phyloP scores from a whole-genome alignment of 768 basidiomycete genomes.

The Clavulina sp. region DNA sequence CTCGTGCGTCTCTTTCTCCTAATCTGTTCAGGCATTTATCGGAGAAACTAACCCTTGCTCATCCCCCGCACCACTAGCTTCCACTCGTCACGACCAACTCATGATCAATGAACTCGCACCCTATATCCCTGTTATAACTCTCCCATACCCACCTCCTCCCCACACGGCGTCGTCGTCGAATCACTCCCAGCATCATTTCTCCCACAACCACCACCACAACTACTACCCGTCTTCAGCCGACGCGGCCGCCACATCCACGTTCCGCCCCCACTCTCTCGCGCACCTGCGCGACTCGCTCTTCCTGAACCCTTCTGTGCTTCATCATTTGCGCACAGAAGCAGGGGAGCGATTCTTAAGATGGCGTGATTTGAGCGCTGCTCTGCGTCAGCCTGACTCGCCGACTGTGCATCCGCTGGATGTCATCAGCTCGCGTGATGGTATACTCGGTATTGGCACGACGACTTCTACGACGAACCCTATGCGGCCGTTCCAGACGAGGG shows the following conservation, averaged over 20 bases:
- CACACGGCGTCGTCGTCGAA: not conserved
- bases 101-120: not conserved
- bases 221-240: not conserved
- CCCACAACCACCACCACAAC: not conserved
- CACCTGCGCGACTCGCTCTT: not conserved
- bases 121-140: not conserved
- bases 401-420: no score
- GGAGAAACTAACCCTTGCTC: not conserved
- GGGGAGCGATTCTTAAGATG: not conserved
- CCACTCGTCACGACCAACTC: not conserved
- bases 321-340: not conserved
- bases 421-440: not conserved
- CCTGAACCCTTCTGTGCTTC: not conserved
- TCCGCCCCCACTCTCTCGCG: not conserved
- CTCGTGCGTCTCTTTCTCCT: not conserved
- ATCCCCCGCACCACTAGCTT: not conserved
- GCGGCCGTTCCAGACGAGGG: not conserved
- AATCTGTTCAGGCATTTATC: not conserved
- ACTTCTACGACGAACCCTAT: no score
- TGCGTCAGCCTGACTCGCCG: not conserved
- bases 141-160: not conserved
- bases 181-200: not conserved
- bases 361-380: not conserved
- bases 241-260: not conserved
- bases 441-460: no score